A percentile compares a stretch with the other conserved stretches of the same genome.
Evolutionary conservation across 1,284 basidiomycete genomes (phyloP).

Genomic region (Blastosporella zonata): DNA sequence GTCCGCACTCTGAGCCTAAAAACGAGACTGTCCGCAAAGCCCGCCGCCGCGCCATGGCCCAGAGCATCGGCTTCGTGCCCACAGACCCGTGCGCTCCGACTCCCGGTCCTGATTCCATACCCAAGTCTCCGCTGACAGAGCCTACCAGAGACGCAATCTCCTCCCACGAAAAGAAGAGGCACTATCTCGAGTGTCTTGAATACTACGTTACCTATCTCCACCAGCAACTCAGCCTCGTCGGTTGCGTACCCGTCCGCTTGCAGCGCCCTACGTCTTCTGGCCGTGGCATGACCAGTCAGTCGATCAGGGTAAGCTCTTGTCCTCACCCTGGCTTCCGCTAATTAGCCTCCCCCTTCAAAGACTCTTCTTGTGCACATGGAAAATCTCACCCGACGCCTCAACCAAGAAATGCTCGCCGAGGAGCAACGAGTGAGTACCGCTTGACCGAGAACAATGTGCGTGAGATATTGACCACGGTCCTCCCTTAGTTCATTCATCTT

Average conservation of each 20-base stretch:
- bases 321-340: background rate
- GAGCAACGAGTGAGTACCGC: conserved; percentile 47
- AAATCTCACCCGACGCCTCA: conserved; percentile 45
- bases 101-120: background rate
- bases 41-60: conserved; percentile 49
- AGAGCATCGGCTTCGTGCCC: conserved; percentile 52
- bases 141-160: conserved; percentile 58
- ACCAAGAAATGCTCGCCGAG: conserved; percentile 45
- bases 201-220: conserved; percentile 65
- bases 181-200: conserved; percentile 69
- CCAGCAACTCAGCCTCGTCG: conserved; percentile 52
- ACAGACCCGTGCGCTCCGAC: conserved; percentile 49
- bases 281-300: conserved; percentile 57
- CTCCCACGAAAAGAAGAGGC: conserved; percentile 72
- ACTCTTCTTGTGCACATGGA: conserved; percentile 66
- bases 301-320: conserved; percentile 38
- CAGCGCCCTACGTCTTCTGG: conserved; percentile 50
- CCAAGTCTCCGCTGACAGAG: conserved; percentile 3
- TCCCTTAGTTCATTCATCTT: conserved; percentile 13
- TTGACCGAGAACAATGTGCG: background rate
- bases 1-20: conserved; percentile 23
- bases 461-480: background rate
- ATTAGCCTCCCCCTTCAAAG: conserved; percentile 21
- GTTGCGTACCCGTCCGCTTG: conserved; percentile 45
- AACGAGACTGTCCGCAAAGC: conserved; percentile 49